Percentiles rank a stretch among this genome's conserved stretches.
Conservation (phyloP, 169 alveolate species). For the Plasmodium ovale region DNA sequence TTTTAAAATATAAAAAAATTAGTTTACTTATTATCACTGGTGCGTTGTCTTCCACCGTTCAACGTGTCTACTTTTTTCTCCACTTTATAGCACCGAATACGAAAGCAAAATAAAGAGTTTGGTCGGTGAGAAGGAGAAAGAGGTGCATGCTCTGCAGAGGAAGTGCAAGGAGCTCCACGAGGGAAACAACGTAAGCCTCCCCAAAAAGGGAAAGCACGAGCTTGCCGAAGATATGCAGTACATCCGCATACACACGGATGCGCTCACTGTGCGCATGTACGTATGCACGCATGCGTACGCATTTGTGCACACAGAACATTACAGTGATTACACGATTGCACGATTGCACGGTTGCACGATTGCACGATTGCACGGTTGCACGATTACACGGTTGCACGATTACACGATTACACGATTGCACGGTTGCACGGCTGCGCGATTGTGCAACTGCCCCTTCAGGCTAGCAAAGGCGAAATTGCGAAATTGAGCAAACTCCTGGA, state of each 20-base stretch:
- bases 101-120: conserved; percentile 51
- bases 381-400: too few relatives aligned
- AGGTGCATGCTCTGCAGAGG: conserved; percentile 19
- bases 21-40: background rate
- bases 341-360: too few relatives aligned
- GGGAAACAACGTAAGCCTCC: conserved; percentile 28
- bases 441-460: background rate
- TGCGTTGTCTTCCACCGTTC: too few relatives aligned
- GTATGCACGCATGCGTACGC: background rate
- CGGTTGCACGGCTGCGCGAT: too few relatives aligned
- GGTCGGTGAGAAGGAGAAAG: conserved; percentile 68
- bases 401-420: too few relatives aligned
- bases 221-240: too few relatives aligned
- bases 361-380: too few relatives aligned
- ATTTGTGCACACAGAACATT: background rate
- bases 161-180: conserved; percentile 56
- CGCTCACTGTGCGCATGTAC: background rate
- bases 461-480: conserved; percentile 46
- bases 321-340: background rate
- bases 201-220: background rate
- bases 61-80: too few relatives aligned
- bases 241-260: too few relatives aligned
- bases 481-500: conserved; percentile 59
- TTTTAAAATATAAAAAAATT: background rate
- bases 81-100: conserved; percentile 44